Evolutionary conservation across 139 green algal species (phyloP).

Genomic region (Pleodorina starrii): DNA sequence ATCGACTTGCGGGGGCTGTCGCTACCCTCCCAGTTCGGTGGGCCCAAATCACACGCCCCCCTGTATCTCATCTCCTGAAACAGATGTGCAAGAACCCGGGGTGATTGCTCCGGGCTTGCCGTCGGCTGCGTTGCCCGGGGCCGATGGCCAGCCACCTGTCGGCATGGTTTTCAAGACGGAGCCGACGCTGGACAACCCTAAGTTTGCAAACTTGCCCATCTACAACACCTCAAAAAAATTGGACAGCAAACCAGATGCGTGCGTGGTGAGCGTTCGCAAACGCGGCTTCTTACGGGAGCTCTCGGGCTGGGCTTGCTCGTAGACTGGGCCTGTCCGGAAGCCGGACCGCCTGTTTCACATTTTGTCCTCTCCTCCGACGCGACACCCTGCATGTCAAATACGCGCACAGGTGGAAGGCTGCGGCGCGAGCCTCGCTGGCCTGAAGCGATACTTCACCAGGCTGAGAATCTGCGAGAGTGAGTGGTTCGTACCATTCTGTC

Average conservation of each 20-base stretch:
- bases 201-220: constrained; percentile 2
- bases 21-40: too few species aligned
- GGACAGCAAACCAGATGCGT: neutral
- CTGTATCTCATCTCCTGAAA: too few species aligned
- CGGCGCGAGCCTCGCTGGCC: neutral
- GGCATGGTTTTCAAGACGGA: neutral
- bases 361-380: too few species aligned
- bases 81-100: too few species aligned
- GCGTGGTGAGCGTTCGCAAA: constrained; percentile 32
- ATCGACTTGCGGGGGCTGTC: too few species aligned
- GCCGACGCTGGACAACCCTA: neutral
- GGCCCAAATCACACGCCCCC: too few species aligned
- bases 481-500: too few species aligned
- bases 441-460: constrained; percentile 37
- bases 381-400: too few species aligned
- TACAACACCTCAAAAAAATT: neutral
- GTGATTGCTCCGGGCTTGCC: neutral
- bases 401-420: constrained; percentile 39
- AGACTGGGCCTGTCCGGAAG: too few species aligned
- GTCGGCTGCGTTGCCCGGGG: neutral
- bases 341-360: too few species aligned
- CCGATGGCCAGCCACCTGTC: neutral
- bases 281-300: constrained; percentile 7
- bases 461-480: constrained; percentile 31
- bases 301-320: too few species aligned